A percentile compares a stretch with the other conserved stretches of the same genome.
Evolutionary conservation across 768 basidiomycete species (phyloP).

Genomic region (Leccinum subtestaceum): DNA sequence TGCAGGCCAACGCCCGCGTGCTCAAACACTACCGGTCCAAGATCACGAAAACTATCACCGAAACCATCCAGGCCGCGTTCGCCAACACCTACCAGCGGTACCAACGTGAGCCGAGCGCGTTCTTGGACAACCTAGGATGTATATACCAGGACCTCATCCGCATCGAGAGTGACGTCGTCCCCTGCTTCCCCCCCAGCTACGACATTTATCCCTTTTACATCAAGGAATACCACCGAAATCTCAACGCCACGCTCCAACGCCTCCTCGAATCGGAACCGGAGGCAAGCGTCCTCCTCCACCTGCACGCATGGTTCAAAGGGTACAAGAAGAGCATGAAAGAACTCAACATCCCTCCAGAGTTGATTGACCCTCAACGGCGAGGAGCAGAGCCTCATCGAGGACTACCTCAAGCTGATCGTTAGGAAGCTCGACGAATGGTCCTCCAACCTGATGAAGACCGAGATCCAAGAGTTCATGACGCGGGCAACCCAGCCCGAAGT

Average conservation of each 20-base stretch:
- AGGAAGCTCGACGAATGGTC: too few relatives aligned
- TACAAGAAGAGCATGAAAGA: too few relatives aligned
- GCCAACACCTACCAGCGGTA: slow-evolving; percentile 61
- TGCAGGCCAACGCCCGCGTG: slow-evolving; percentile 88
- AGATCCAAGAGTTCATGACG: too few relatives aligned
- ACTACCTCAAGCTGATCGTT: too few relatives aligned
- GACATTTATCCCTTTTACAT: slow-evolving; percentile 82
- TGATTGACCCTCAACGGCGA: too few relatives aligned
- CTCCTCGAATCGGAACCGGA: slow-evolving; percentile 76
- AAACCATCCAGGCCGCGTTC: slow-evolving; percentile 43
- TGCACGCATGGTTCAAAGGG: slow-evolving; percentile 87
- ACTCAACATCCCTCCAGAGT: too few relatives aligned
- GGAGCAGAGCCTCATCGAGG: too few relatives aligned
- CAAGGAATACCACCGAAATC: slow-evolving; percentile 84
- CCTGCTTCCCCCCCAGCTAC: slow-evolving; percentile 90
- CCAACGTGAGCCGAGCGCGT: slow-evolving; percentile 62
- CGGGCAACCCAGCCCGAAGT: too few relatives aligned
- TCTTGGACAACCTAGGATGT: slow-evolving; percentile 81
- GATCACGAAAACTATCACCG: slow-evolving; percentile 54
- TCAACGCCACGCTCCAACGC: slow-evolving; percentile 70
- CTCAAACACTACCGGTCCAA: slow-evolving; percentile 96
- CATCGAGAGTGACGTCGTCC: slow-evolving; percentile 86
- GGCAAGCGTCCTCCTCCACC: slow-evolving; percentile 79
- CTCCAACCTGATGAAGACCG: too few relatives aligned
- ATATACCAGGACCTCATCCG: slow-evolving; percentile 93